A percentile compares a stretch with the other conserved stretches of the same genome.
Conservation (phyloP, 1,139 yeast genomes). For the Taphrina pruni region DNA sequence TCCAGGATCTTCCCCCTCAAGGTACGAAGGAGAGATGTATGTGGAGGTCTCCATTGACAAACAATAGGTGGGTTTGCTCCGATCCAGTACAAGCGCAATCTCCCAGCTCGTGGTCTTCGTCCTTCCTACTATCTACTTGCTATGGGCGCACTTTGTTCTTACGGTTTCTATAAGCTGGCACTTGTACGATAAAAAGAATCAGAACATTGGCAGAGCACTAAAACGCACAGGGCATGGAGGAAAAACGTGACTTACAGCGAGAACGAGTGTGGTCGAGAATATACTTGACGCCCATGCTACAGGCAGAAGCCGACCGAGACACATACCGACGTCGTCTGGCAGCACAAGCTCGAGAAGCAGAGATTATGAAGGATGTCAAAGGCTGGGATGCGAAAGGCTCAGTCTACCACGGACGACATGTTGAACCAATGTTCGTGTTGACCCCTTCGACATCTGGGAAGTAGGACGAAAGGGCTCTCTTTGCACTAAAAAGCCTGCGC, state of each 20-base stretch:
- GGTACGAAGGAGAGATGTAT: constrained; percentile 53
- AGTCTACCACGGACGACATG: constrained; percentile 52
- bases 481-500: background rate
- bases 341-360: constrained; percentile 71
- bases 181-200: constrained; percentile 47
- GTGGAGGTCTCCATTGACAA: constrained; percentile 15
- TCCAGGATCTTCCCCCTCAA: constrained; percentile 84
- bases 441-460: constrained; percentile 30
- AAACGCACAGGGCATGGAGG: constrained; percentile 15
- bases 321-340: constrained; percentile 73
- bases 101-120: constrained; percentile 84
- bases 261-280: constrained; percentile 82
- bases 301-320: constrained; percentile 84
- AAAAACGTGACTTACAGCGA: constrained; percentile 65
- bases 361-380: constrained; percentile 63
- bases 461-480: background rate
- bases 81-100: constrained; percentile 59
- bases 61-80: constrained; percentile 33
- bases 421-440: constrained; percentile 33
- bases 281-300: constrained; percentile 71
- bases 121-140: constrained; percentile 64
- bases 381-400: constrained; percentile 63
- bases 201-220: background rate
- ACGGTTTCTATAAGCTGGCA: constrained; percentile 74
- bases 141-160: constrained; percentile 58